phyloP scores from a whole-genome alignment of 2,329 filamentous ascomycete genomes.

The Paracorniculantispora psalliotae region DNA sequence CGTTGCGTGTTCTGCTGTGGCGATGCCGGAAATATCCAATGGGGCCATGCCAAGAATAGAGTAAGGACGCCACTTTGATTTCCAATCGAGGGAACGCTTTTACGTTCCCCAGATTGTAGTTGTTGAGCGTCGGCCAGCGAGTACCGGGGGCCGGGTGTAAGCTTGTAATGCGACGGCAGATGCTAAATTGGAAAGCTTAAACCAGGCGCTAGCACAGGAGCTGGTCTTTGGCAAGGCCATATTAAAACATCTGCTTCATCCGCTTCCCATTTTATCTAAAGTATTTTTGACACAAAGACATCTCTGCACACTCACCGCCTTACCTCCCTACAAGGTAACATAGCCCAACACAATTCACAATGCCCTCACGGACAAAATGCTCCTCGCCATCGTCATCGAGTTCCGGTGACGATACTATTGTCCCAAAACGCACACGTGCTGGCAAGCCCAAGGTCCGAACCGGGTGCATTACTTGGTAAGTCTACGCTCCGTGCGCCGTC shows the following conservation, averaged over 20 bases:
- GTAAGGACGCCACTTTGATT: neutral
- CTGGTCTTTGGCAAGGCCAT: neutral
- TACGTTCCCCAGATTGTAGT: neutral
- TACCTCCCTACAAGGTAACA: neutral
- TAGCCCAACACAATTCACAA: neutral
- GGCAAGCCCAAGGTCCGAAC: constrained; percentile 25
- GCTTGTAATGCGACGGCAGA: neutral
- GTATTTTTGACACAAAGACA: neutral
- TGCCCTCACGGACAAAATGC: neutral
- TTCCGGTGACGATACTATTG: neutral
- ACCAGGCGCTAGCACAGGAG: neutral
- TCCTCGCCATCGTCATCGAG: neutral
- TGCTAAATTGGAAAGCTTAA: neutral
- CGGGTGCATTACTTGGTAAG: constrained; percentile 23
- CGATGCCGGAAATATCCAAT: neutral
- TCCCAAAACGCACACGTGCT: constrained; percentile 25
- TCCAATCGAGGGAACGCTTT: neutral
- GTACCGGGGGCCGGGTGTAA: neutral
- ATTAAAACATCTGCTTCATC: neutral
- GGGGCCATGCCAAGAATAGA: neutral
- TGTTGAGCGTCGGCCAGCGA: neutral
- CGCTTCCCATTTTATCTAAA: neutral
- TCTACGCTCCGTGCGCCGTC: neutral
- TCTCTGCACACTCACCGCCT: neutral
- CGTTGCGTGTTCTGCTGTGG: neutral